Base-by-base conservation (phyloP, 2,329 filamentous ascomycete species). In the Aspergillus pseudoterreus region DNA sequence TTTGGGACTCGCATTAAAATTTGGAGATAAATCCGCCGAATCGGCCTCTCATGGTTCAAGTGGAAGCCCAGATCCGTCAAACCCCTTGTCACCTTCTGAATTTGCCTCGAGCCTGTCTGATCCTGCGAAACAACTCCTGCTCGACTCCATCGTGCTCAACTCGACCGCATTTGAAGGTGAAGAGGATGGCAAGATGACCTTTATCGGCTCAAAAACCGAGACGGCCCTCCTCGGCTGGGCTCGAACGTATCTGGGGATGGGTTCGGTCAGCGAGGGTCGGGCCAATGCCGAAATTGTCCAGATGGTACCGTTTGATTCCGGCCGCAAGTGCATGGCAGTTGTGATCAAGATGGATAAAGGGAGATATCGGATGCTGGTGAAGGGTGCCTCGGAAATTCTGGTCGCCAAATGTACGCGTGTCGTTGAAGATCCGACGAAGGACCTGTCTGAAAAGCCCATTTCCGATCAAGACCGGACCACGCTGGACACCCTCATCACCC, bases 171-270 rank as follows among this genome's bases (percentile, higher is more conserved):
- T 88, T 57, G 83, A 88, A 63, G 79, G 80, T 5, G 82, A 85
- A 41, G 77, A 82, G 41, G 78, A 84, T 39, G 84, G 84, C 30
- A 74, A 77, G 15, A 71, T 68, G 33, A 74, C 79, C 0, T 91
- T 88, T 58, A 79, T 90, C 55, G 87, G 87, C 27, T 90, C 87
- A 4, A 90, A 90, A 71, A 91, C 87, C 0, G 87, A 91, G 65
- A 89, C 86, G 4, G 87, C 87, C 19, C 75, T 91, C 11, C 77
- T 91, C n/a, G 75, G 78, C 21, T 89, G 90, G 63, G 84, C 85
- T 17, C 78, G 80, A 45, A 82, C 87, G 45, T 76, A 82, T 61
- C 74, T 90, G 12, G 85, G 78, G 39, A 83, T 90, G 75, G 81
- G 80, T 5, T 76, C 79, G 0, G 71, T 88, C 14, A 73, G 73